Evolutionary conservation across 371 early-diverging fungal species (phyloP), one percentile per base, ranked within the genome.

Genomic region (Mucor ambiguus): DNA sequence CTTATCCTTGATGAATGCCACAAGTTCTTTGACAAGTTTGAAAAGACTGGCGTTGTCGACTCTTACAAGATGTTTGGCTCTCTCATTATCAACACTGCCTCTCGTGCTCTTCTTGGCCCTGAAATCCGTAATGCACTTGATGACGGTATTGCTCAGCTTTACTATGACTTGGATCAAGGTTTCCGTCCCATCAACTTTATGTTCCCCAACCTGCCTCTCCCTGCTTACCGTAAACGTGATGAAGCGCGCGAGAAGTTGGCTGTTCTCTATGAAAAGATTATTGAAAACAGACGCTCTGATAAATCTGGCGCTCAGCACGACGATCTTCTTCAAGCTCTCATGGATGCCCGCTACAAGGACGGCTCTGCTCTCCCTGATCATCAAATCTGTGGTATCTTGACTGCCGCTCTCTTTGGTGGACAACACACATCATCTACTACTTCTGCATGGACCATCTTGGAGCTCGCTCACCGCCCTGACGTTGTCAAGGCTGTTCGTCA

Each of bases 341-440:
- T 96, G 92, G 83, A 88, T 61, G 83, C 91, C 48, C 83, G 80
- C n/a, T 98, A 97, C 87, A 94, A 94, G 84, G 89, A 92, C 69
- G 98, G 98, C 43, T 82, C 83, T 57, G 76, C 79, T 26, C 64
- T 93, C 60, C 83, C 90, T 30, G 95, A 97, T 66, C 77, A 83
- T 44, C 94, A 95, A 66, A 86, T 94, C 64, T 93, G 95, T 24
- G 92, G 95, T 85, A 89, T 98, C 85, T 90, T 96, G 91, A 98
- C 97, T 80, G 98, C 98, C 20, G 75, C 94, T 52, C 85, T 97
- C 48, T 93, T 98, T 89, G 98, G 95, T 43, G 98, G 98, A 16
- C 97, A 97, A 78, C 98, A 98, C 80, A 97, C 98, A 16, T 87
- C 88, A 26, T 93, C 96, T 16, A 96, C 98, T 41, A 96, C 98